Conservation (phyloP, 495 filamentous ascomycete species). For the Podospora sp. region DNA sequence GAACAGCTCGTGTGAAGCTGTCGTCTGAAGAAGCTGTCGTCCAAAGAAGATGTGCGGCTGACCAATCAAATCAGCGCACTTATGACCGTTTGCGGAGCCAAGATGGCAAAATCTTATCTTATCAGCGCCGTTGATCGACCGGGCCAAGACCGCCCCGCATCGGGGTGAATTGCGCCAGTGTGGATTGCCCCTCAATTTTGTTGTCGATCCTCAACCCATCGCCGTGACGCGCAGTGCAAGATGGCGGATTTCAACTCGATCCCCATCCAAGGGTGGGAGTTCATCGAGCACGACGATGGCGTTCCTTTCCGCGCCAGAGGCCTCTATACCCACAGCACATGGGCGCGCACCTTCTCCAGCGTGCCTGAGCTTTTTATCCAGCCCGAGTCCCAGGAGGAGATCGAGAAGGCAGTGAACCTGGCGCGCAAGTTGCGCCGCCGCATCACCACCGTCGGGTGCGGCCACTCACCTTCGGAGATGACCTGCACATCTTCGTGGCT, state of each 20-base stretch:
- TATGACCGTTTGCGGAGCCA: not conserved
- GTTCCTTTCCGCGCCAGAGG: conserved; percentile 75
- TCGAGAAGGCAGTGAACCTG: conserved; percentile 79
- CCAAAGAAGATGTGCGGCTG: no score
- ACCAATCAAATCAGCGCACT: not conserved
- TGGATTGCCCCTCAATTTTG: not conserved
- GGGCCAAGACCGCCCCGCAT: conserved; percentile 1
- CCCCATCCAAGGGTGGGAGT: conserved; percentile 26
- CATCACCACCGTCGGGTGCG: conserved; percentile 78
- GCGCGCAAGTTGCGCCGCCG: conserved; percentile 80
- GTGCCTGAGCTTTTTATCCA: conserved; percentile 87
- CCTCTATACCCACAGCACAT: conserved; percentile 84
- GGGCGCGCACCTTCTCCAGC: conserved; percentile 89
- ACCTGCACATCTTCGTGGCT: conserved; percentile 96
- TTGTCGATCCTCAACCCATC: not conserved
- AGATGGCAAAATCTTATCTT: not conserved
- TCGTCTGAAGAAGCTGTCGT: not conserved
- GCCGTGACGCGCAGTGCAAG: not conserved
- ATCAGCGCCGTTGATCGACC: not conserved
- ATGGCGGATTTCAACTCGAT: conserved; percentile 28
- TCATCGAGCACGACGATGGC: conserved; percentile 34
- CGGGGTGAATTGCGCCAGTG: not conserved
- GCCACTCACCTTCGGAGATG: conserved; percentile 88
- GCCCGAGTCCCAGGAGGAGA: conserved; percentile 74
- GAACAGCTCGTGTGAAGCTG: not conserved